Percentiles rank a stretch among this genome's conserved stretches.
phyloP scores from a whole-genome alignment of 108 stramenopile genomes.

The Nitzschia sp. region DNA sequence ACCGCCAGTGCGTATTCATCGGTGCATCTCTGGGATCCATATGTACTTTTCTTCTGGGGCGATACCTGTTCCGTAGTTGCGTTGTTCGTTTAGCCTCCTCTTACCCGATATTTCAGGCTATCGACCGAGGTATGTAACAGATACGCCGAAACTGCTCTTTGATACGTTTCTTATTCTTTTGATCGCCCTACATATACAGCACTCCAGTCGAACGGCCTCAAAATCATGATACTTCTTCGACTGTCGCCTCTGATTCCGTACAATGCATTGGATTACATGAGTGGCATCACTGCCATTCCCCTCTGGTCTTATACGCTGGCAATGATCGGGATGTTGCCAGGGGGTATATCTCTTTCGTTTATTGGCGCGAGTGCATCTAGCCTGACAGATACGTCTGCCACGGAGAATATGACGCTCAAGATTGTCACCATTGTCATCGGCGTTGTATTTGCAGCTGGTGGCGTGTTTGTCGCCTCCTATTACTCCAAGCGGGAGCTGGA shows the following conservation, averaged over 20 bases:
- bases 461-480: conserved; percentile 47
- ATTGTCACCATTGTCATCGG: conserved; percentile 48
- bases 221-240: conserved; percentile 57
- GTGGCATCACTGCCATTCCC: conserved; percentile 55
- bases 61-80: conserved; percentile 64
- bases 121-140: conserved; percentile 25
- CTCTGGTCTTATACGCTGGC: conserved; percentile 47
- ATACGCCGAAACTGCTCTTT: no score
- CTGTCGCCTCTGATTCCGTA: conserved; percentile 72
- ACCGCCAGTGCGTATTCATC: conserved; percentile 21
- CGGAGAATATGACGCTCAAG: conserved; percentile 28
- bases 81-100: conserved; percentile 32
- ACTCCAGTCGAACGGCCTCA: conserved; percentile 33
- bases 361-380: conserved; percentile 67
- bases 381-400: conserved; percentile 40
- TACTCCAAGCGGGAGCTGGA: conserved; percentile 71
- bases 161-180: no score
- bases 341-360: conserved; percentile 56
- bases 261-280: conserved; percentile 74
- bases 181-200: conserved; percentile 11
- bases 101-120: conserved; percentile 39
- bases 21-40: conserved; percentile 35
- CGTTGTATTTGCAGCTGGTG: conserved; percentile 47
- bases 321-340: conserved; percentile 62
- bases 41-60: conserved; percentile 55